Base-by-base conservation (phyloP, 495 filamentous ascomycete species). In the Aspergillus nanangensis region DNA sequence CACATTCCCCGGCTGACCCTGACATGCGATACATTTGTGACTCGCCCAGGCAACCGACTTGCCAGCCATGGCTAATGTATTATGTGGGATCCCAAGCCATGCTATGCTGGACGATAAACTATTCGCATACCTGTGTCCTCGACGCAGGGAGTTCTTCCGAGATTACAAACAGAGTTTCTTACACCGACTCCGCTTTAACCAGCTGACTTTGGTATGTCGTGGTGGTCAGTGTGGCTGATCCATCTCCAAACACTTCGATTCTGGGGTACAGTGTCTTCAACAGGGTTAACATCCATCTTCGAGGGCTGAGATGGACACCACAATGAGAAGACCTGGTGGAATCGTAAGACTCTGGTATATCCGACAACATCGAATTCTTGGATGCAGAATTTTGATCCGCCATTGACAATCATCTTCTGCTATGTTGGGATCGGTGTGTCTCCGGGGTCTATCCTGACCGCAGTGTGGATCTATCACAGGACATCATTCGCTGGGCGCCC, bases 21-120 rank as follows among this genome's bases (percentile, higher is more conserved):
- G n/a, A n/a, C 25, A 29, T 11, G 11, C 11, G 5, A 20, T 44
- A 9, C 31, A 41, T 53, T 40, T 53, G 20, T 46, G 43, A 29
- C 35, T 23, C n/a, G 45, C 45, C 14, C 31, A 36, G 18, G 8
- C 31, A 14, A 24, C 37, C 19, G 51, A 48, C 25, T 45, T 58
- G 17, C 45, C 46, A 22, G 15, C 5, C 48, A 7, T 52, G 19
- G 55, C 51, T 13, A 52, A 52, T 31, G 34, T 58, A 11, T n/a
- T n/a, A n/a, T n/a, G n/a, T n/a, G n/a, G n/a, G n/a, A n/a, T n/a
- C n/a, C 39, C 48, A 15, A 41, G 42, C 8, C 38, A 44, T 38
- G 41, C 52, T 34, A 52, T 58, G 55, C 20, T 51, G 3, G 39
- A 57, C 8, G 50, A 52, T 23, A 49, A 51, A 31, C 54, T 51